Evolutionary conservation across 2,329 filamentous ascomycete species (phyloP), one percentile per base, ranked within the genome.

Genomic region (Ustilaginoidea virens): DNA sequence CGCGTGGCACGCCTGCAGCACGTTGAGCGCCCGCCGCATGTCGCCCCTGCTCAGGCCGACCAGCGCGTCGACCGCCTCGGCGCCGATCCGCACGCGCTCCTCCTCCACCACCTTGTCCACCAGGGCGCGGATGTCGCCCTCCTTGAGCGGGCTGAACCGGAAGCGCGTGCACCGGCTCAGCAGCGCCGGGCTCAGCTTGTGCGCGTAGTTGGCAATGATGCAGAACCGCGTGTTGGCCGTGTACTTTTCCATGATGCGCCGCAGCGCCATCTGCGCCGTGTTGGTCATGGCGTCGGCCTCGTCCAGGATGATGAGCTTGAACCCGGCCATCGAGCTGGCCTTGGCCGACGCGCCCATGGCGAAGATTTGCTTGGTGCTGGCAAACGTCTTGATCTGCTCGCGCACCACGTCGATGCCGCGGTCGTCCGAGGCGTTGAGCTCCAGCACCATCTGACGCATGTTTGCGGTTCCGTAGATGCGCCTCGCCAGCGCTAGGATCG

Each of bases 221-320:
- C 87, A 96, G 59, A 98, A 98, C 29, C 90, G 69, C 3, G 90
- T 94, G 58, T 98, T 98, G 35, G 81, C 81, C 1, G 90, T 98
- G 60, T 98, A 98, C 58, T 93, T 93, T 51, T 98, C 90, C 90
- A 98, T 98, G 48, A 98, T 96, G 27, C 90, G 67, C 36, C 90
- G 72, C 31, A 98, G 63, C 0, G 90, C 90, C 87, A 98, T 98
- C 56, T 98, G 90, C 5, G 90, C 90, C 1, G 87, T 92, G 30
- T 82, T 80, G n/a, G 90, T 98, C 90, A 98, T 98, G 30, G 90
- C 90, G 52, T 98, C 90, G n/a, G 90, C 90, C 61, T 98, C 90
- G 53, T 98, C 90, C 4, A 98, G 71, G 31, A 98, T 82, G 48
- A 98, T 96, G 41, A 98, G 73, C 61, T 98, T 98, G 63, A 80